Evolutionary conservation across 345 rosid genomes (phyloP).

Genomic region (Eucalyptus brandiana): DNA sequence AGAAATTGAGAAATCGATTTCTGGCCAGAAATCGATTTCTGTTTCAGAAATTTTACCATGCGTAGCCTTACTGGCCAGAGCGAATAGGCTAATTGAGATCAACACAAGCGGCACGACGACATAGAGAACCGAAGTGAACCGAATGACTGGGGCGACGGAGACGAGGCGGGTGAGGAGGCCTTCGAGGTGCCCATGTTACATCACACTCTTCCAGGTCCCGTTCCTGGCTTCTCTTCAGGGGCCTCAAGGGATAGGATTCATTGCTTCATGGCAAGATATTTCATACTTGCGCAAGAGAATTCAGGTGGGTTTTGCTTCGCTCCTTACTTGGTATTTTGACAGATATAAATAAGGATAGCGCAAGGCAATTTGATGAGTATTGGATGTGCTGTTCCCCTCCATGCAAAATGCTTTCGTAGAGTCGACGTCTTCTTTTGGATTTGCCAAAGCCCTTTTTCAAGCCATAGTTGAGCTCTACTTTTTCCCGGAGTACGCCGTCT

Average conservation of each 20-base stretch:
- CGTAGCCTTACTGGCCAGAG: not conserved
- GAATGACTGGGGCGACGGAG: not conserved
- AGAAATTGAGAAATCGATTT: too few relatives aligned
- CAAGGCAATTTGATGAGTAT: not conserved
- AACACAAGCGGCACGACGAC: not conserved
- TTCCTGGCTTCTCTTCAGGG: not conserved
- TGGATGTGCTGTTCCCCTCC: not conserved
- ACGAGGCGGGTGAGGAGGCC: not conserved
- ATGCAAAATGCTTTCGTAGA: not conserved
- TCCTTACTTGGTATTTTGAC: not conserved
- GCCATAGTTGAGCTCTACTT: not conserved
- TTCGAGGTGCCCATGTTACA: not conserved
- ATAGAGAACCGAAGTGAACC: not conserved
- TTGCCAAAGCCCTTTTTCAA: not conserved
- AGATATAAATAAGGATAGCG: not conserved
- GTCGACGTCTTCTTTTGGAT: not conserved
- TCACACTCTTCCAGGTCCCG: not conserved
- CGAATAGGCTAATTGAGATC: not conserved
- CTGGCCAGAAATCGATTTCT: too few relatives aligned
- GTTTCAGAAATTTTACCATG: too few relatives aligned
- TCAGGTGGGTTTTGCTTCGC: not conserved
- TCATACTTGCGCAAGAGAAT: not conserved
- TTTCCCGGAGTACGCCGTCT: not conserved
- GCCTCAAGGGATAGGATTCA: not conserved
- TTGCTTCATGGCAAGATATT: not conserved